These are phyloP conservation scores for Trametes meyenii DNA, from an alignment of 768 basidiomycete genomes.

Conservation along the genomic window DNA sequence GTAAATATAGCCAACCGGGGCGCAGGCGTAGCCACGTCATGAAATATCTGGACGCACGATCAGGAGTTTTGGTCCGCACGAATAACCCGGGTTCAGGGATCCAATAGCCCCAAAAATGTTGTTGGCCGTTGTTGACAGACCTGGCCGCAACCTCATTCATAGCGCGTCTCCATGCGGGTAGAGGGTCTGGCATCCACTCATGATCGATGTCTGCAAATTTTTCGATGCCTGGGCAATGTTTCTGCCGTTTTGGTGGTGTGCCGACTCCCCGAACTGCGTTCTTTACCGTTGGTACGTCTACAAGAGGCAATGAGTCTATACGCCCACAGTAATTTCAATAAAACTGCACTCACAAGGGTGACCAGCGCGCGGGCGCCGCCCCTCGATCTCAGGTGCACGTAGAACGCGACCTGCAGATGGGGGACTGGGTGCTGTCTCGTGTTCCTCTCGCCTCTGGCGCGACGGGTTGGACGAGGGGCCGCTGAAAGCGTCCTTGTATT, in stretches of 20 bases:
- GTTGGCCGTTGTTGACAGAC: neutral
- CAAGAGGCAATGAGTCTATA: no score
- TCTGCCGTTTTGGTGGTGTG: neutral
- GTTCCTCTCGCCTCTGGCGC: no score
- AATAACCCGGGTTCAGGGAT: neutral
- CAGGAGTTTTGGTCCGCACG: neutral
- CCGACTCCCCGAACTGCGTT: no score
- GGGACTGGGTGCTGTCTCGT: no score
- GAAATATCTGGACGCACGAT: neutral
- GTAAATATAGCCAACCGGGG: neutral
- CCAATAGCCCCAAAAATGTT: slow-evolving; percentile 2
- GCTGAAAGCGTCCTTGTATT: neutral
- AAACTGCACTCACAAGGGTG: no score
- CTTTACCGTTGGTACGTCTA: no score
- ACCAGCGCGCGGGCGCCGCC: no score
- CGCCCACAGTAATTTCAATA: no score
- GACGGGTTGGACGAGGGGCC: no score
- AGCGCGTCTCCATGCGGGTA: neutral
- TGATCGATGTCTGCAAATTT: neutral
- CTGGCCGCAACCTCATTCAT: neutral
- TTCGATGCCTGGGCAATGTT: neutral
- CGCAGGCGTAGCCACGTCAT: slow-evolving; percentile 1
- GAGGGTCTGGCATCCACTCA: neutral
- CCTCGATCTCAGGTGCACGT: no score
- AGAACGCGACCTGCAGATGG: no score